Evolutionary conservation across 352 stramenopile species (phyloP), one percentile per base, ranked within the genome.

Genomic region (Pythium aquatile): DNA sequence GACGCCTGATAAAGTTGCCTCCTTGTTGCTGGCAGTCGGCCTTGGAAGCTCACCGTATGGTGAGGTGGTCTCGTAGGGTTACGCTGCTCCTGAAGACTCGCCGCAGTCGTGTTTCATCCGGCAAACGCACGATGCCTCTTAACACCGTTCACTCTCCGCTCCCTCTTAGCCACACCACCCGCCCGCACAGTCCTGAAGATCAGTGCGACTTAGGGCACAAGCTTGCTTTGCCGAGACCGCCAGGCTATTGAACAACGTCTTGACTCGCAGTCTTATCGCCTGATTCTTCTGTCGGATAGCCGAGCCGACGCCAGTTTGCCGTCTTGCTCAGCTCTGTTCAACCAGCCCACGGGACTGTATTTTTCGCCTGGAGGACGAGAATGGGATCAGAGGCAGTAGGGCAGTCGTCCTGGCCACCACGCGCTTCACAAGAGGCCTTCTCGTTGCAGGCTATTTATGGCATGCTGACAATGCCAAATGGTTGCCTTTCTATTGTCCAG

Each of bases 51-150:
- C 55, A 30, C 35, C 35, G 4, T 16, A 11, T 11, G 2, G 35
- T 42, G 5, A 42, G 35, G 8, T 42, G 35, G 10, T 42, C 35
- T 29, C 16, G 44, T 13, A 40, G 30, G 47, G n/a, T 56, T 58
- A 64, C 58, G 35, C 46, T 51, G 58, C 47, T 32, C 24, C 9
- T 42, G 46, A 40, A 64, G 24, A n/a, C 48, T 33, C 48, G 7
- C 39, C 48, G 47, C 48, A 32, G 46, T 64, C 58, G 58, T 51
- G 55, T 56, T 30, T 40, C 58, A 64, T 64, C 58, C 32, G 58
- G 47, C 35, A 48, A 13, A n/a, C 20, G 5, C 44, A 29, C 44
- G 11, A 5, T 51, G 40, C 40, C 40, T 5, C 44, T 30, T 16
- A 42, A 42, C 35, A 14, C 35, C 35, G 35, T 42, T 10, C 4